Base-by-base conservation (phyloP, 192 early-diverging fungal species). In the Umbelopsis vinacea region DNA sequence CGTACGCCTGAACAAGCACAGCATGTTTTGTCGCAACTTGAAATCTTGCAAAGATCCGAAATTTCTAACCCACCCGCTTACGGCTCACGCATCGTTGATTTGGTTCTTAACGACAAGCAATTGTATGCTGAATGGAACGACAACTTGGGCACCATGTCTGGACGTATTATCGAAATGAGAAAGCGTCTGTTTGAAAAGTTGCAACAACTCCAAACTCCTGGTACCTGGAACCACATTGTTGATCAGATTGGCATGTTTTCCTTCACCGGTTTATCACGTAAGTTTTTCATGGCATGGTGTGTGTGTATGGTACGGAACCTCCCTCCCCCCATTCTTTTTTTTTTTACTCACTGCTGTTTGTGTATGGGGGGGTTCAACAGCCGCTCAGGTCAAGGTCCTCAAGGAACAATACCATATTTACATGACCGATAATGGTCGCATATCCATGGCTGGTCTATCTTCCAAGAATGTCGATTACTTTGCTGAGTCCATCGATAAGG, bases 221-320 rank as follows among this genome's bases (percentile, higher is more conserved):
- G 96, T 10, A 90, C 87, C 52, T 99, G 97, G 97, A 90, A 95
- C 72, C 97, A 99, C 69, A 97, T 99, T 75, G 75, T 88, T 7
- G 89, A 92, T 63, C 97, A 99, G 82, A 97, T 98, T 76, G 97
- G 97, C 75, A 99, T 99, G 97, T 99, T 99, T 80, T 92, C 92
- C 23, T 99, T 90, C 82, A 98, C 97, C 2, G 97, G 97, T 17
- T 81, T 98, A 68, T 88, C 71, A 50, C 72, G 85, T 88, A 82
- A 69, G 73, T 80, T 33, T 26, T 19, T 37, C 57, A 23, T 52
- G 52, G 23, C 53, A 26, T 43, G 11, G 40, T 8, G 38, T n/a
- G n/a, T n/a, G n/a, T n/a, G n/a, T n/a, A n/a, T n/a, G n/a, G n/a
- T n/a, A n/a, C n/a, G n/a, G n/a, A n/a, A n/a, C n/a, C n/a, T n/a